phyloP scores from a whole-genome alignment of 306 rosid species.

The Oxytropis ochrocephala region DNA sequence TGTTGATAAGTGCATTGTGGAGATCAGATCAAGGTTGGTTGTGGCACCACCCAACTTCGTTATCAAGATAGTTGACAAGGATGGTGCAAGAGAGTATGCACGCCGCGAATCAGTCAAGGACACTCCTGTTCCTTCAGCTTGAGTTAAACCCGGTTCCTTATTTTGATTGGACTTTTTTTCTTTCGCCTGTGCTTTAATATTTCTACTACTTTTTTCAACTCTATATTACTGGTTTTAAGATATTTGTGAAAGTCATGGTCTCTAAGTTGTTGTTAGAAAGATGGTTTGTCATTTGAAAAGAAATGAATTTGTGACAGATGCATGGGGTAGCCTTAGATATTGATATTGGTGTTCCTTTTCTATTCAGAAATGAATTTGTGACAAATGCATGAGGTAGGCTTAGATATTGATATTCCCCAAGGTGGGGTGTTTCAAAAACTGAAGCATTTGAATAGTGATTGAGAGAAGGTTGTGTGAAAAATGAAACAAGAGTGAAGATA shows the following conservation, averaged over 20 bases:
- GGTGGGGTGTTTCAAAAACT: background rate
- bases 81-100: slow-evolving; percentile 83
- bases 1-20: slow-evolving; percentile 74
- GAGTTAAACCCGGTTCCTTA: slow-evolving; percentile 19
- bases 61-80: slow-evolving; percentile 87
- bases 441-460: background rate
- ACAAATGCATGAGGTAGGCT: background rate
- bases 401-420: background rate
- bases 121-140: slow-evolving; percentile 36
- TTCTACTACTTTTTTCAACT: background rate
- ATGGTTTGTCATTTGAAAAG: background rate
- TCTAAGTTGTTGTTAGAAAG: too few species aligned
- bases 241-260: slow-evolving; percentile 5
- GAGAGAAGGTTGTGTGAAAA: background rate
- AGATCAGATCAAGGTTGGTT: slow-evolving; percentile 70
- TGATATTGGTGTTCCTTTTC: background rate
- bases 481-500: background rate
- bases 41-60: slow-evolving; percentile 96
- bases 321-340: too few species aligned
- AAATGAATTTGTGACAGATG: too few species aligned
- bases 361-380: background rate
- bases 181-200: background rate
- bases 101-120: slow-evolving; percentile 75
- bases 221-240: background rate
- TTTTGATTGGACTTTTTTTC: background rate